These are phyloP conservation scores for Pseudotsuga menziesii DNA, from an alignment of 75 land plant species.

Conservation along the genomic window DNA sequence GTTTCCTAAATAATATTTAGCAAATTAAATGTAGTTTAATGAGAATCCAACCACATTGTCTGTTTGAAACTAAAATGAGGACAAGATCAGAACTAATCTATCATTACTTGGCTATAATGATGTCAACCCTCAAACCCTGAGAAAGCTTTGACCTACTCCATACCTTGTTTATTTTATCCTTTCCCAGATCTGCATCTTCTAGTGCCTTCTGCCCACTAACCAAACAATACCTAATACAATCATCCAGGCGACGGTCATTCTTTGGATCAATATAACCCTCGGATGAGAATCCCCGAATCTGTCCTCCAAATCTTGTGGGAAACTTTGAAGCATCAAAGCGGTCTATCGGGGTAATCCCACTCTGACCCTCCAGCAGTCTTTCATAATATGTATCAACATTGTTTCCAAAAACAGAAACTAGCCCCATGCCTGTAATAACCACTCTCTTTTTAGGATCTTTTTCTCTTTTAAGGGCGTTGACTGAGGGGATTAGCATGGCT, in stretches of 20 bases:
- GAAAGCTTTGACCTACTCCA: background rate
- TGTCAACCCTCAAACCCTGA: background rate
- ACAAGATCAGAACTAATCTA: background rate
- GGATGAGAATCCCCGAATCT: slow-evolving; percentile 55
- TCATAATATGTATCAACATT: slow-evolving; percentile 66
- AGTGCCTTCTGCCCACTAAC: slow-evolving; percentile 71
- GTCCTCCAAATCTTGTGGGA: slow-evolving; percentile 67
- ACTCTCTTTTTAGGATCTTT: slow-evolving; percentile 68
- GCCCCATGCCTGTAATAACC: slow-evolving; percentile 77
- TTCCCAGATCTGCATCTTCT: slow-evolving; percentile 52
- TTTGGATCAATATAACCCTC: slow-evolving; percentile 73
- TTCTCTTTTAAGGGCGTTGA: slow-evolving; percentile 46
- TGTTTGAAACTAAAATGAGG: background rate
- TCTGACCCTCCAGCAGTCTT: slow-evolving; percentile 55
- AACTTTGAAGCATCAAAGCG: slow-evolving; percentile 71
- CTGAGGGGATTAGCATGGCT: slow-evolving; percentile 14
- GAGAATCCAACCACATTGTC: background rate
- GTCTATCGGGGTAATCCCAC: slow-evolving; percentile 56
- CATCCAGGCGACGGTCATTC: slow-evolving; percentile 69
- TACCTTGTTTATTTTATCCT: slow-evolving; percentile 47
- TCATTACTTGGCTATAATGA: background rate
- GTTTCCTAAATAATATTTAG: background rate
- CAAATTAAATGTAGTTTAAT: background rate
- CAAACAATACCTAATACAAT: slow-evolving; percentile 62
- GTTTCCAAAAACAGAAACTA: slow-evolving; percentile 76